A percentile compares a stretch with the other conserved stretches of the same genome.
These are phyloP conservation scores for Zygoascus tannicola DNA, from an alignment of 805 yeast species.

Conservation along the genomic window DNA sequence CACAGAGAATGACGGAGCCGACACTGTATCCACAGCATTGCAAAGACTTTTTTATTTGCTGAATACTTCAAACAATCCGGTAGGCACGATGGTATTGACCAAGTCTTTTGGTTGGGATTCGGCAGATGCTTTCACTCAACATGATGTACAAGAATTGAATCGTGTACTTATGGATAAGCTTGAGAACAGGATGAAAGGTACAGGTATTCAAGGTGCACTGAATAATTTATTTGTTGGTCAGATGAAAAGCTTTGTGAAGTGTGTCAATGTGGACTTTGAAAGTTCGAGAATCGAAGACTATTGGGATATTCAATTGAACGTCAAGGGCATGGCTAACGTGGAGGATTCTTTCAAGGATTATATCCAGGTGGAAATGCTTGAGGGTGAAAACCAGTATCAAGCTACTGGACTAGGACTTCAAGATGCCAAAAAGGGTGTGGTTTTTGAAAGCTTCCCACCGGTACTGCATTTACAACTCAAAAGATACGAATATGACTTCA, in stretches of 20 bases:
- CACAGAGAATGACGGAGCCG: slow-evolving; percentile 49
- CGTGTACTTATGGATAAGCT: slow-evolving; percentile 91
- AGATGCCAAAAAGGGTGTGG: slow-evolving; percentile 95
- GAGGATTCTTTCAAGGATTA: slow-evolving; percentile 75
- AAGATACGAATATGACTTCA: slow-evolving; percentile 89
- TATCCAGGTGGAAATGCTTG: slow-evolving; percentile 76
- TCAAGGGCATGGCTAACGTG: slow-evolving; percentile 66
- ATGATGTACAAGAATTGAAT: slow-evolving; percentile 94
- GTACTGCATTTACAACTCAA: slow-evolving; percentile 89
- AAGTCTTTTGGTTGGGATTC: slow-evolving; percentile 96
- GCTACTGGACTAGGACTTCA: slow-evolving; percentile 87
- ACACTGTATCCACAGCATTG: slow-evolving; percentile 70
- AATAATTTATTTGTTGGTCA: slow-evolving; percentile 88
- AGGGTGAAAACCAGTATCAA: slow-evolving; percentile 92
- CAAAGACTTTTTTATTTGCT: slow-evolving; percentile 81
- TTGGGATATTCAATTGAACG: slow-evolving; percentile 97
- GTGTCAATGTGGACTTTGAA: slow-evolving; percentile 88
- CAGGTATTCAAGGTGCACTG: slow-evolving; percentile 64
- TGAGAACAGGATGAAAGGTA: slow-evolving; percentile 85
- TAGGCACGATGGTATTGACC: slow-evolving; percentile 80
- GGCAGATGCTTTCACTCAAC: slow-evolving; percentile 92
- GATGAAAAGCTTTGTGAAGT: slow-evolving; percentile 90
- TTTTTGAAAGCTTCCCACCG: slow-evolving; percentile 82
- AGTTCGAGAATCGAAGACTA: slow-evolving; percentile 87
- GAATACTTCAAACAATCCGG: slow-evolving; percentile 61